These are phyloP conservation scores for Sugiyamaella sp. DNA, from an alignment of 1,139 yeast genomes.

Conservation along the genomic window DNA sequence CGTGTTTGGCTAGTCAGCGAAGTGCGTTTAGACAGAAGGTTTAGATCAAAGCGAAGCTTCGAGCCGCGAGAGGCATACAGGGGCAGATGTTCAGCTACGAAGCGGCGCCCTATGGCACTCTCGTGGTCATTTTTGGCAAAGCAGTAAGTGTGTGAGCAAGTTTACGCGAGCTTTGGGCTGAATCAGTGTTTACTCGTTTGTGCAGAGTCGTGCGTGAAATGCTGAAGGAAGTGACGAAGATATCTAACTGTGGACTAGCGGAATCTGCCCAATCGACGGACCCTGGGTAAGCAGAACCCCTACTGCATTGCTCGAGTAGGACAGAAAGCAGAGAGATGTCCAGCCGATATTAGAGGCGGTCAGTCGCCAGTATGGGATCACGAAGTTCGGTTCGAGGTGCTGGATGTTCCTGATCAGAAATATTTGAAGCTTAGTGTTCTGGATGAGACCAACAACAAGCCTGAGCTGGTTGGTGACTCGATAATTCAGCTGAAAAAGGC, in stretches of 20 bases:
- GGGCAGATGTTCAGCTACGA: constrained; percentile 19
- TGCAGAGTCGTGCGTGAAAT: no score
- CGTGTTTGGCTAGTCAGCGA: no score
- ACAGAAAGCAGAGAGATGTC: constrained; percentile 76
- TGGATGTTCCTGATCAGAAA: constrained; percentile 48
- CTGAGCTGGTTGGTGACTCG: constrained; percentile 82
- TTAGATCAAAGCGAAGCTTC: no score
- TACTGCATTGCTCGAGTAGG: constrained; percentile 80
- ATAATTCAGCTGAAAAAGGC: constrained; percentile 78
- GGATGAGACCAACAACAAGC: constrained; percentile 85
- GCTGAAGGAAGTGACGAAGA: no score
- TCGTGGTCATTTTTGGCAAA: constrained; percentile 45
- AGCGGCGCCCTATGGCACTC: constrained; percentile 39
- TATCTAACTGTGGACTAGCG: constrained; percentile 28
- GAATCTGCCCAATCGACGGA: constrained; percentile 80
- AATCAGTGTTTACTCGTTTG: no score
- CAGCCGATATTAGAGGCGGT: constrained; percentile 78
- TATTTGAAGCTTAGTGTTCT: constrained; percentile 70
- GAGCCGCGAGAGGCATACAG: background rate
- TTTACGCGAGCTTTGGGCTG: no score
- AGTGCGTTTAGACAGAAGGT: no score
- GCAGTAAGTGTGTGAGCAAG: constrained; percentile 39
- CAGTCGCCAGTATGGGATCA: constrained; percentile 89
- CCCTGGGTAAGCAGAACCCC: constrained; percentile 87
- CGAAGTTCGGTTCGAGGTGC: constrained; percentile 71